Evolutionary conservation across 306 rosid species (phyloP).

Genomic region (Gynostemma pentaphyllum): DNA sequence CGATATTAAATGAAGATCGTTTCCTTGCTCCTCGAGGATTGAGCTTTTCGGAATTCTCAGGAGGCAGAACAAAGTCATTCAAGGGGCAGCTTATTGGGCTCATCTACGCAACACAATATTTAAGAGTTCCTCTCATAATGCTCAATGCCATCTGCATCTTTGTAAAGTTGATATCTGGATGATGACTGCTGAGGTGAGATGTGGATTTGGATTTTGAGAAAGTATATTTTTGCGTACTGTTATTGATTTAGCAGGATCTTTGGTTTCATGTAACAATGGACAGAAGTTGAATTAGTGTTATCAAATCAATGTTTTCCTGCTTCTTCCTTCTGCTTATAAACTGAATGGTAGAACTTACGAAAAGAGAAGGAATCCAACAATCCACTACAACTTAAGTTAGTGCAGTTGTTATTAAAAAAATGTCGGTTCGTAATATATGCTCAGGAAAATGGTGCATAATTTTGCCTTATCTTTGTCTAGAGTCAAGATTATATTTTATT

Average conservation of each 20-base stretch:
- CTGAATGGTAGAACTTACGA: too few relatives aligned
- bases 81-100: constrained; percentile 81
- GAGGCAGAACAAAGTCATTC: constrained; percentile 60
- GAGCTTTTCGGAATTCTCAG: constrained; percentile 63
- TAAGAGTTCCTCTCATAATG: constrained; percentile 74
- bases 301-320: too few relatives aligned
- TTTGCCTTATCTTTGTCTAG: background rate
- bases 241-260: background rate
- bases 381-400: too few relatives aligned
- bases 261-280: background rate
- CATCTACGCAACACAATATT: constrained; percentile 68
- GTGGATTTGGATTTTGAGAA: background rate
- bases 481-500: background rate
- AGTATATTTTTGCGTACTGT: background rate
- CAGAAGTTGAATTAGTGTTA: background rate
- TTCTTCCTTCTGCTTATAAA: too few relatives aligned
- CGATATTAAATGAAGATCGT: constrained; percentile 80
- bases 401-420: too few relatives aligned
- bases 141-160: constrained; percentile 49
- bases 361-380: too few relatives aligned
- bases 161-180: constrained; percentile 68
- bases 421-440: too few relatives aligned
- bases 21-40: constrained; percentile 74
- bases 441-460: too few relatives aligned
- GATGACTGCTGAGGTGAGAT: constrained; percentile 12